Evolutionary conservation across 305 asterid species (phyloP).

Genomic region (Andrographis paniculata): DNA sequence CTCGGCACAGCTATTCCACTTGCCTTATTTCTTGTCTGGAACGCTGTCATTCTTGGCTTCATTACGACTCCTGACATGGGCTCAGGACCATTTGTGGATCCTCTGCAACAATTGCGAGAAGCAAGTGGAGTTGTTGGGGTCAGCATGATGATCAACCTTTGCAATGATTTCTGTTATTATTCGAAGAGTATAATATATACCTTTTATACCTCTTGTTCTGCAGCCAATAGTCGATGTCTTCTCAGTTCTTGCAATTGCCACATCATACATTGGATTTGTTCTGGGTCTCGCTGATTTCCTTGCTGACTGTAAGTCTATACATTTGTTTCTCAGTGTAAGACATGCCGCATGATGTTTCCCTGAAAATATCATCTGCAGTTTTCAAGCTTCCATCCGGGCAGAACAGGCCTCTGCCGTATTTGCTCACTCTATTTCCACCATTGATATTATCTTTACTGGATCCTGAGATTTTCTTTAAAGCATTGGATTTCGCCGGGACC

Average conservation of each 20-base stretch:
- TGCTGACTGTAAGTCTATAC: constrained; percentile 63
- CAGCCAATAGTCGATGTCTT: constrained; percentile 88
- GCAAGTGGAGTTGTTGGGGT: constrained; percentile 78
- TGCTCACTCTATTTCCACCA: constrained; percentile 66
- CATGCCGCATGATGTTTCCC: not conserved
- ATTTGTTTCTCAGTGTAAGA: not conserved
- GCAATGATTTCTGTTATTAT: not conserved
- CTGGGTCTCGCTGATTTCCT: constrained; percentile 81
- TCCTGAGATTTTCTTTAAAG: constrained; percentile 91
- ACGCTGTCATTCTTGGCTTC: constrained; percentile 86
- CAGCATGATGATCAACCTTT: constrained; percentile 21
- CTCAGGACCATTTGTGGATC: constrained; percentile 35
- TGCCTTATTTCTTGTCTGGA: constrained; percentile 77
- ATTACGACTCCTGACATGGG: constrained; percentile 38
- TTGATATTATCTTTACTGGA: constrained; percentile 61
- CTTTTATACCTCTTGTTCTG: constrained; percentile 12
- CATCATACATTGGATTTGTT: constrained; percentile 77
- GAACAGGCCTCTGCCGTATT: constrained; percentile 56
- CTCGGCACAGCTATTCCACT: constrained; percentile 86
- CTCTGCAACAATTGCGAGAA: constrained; percentile 62
- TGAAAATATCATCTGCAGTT: constrained; percentile 34
- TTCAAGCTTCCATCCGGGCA: constrained; percentile 52
- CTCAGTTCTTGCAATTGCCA: constrained; percentile 75
- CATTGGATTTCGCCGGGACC: constrained; percentile 93
- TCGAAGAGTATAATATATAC: not conserved